phyloP scores from a whole-genome alignment of 148 eudicot genomes.

The Dianthus caryophyllus region DNA sequence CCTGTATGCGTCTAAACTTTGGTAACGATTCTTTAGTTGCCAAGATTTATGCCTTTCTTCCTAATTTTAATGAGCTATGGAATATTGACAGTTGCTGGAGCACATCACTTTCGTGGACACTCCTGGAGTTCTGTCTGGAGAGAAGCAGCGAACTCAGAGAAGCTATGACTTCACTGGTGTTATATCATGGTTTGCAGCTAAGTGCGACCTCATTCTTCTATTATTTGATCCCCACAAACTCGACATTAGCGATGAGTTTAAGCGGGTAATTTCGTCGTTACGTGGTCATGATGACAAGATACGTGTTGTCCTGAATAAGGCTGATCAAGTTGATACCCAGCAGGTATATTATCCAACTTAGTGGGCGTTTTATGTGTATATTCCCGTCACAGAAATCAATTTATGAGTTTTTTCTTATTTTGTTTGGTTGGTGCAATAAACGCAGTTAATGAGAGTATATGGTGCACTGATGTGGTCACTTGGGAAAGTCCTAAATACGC shows the following conservation, averaged over 20 bases:
- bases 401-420: neutral
- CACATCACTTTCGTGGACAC: constrained; percentile 91
- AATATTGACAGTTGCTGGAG: constrained; percentile 52
- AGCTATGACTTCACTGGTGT: constrained; percentile 95
- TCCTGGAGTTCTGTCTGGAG: constrained; percentile 95
- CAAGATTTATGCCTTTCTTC: neutral
- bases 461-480: constrained; percentile 98
- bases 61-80: constrained; percentile 9
- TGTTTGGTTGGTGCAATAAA: neutral
- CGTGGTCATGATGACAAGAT: constrained; percentile 92
- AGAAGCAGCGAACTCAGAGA: constrained; percentile 85
- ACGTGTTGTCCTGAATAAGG: constrained; percentile 89
- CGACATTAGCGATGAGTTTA: constrained; percentile 89
- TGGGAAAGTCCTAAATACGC: constrained; percentile 85
- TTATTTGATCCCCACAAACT: constrained; percentile 92
- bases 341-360: constrained; percentile 45
- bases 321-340: constrained; percentile 95
- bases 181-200: constrained; percentile 94
- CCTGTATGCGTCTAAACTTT: constrained; percentile 44
- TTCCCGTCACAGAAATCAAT: neutral
- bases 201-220: constrained; percentile 81
- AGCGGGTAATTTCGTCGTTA: constrained; percentile 76
- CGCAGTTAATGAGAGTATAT: constrained; percentile 87
- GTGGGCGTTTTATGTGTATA: neutral
- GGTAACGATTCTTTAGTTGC: neutral